Conservation (phyloP, 2,329 filamentous ascomycete species). For the Fusarium protoensiforme region DNA sequence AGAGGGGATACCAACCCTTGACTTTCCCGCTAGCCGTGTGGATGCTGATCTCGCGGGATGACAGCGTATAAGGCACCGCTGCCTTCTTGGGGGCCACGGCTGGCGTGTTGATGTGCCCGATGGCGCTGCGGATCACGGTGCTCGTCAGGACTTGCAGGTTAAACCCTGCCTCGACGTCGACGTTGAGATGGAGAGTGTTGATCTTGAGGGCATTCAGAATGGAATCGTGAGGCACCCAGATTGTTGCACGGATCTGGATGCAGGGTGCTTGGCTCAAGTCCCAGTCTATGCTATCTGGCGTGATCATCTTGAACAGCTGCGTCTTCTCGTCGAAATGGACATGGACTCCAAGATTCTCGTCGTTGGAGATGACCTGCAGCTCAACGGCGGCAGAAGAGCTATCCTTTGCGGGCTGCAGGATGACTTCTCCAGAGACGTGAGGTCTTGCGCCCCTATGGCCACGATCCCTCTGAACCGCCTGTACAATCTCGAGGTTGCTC, state of each 20-base stretch:
- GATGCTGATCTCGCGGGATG: constrained; percentile 55
- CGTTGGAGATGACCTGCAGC: constrained; percentile 59
- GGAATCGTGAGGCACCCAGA: constrained; percentile 57
- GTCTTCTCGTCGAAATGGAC: constrained; percentile 46
- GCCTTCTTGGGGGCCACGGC: constrained; percentile 38
- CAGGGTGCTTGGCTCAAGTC: constrained; percentile 51
- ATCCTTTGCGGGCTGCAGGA: constrained; percentile 53
- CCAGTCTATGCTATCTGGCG: constrained; percentile 51
- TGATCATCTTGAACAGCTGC: constrained; percentile 54
- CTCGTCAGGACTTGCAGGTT: constrained; percentile 46
- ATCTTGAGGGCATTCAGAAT: constrained; percentile 53
- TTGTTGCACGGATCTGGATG: constrained; percentile 59
- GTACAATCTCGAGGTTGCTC: constrained; percentile 53
- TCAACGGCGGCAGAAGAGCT: constrained; percentile 52
- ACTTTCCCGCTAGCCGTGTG: constrained; percentile 57
- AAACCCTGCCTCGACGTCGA: constrained; percentile 55
- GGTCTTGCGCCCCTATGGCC: constrained; percentile 44
- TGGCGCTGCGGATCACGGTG: constrained; percentile 49
- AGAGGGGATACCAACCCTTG: constrained; percentile 62
- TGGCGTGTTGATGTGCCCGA: constrained; percentile 53
- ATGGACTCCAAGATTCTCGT: constrained; percentile 52
- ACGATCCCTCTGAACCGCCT: constrained; percentile 46
- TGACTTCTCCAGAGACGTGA: constrained; percentile 57
- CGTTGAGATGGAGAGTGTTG: constrained; percentile 51
- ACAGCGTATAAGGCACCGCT: constrained; percentile 52